A percentile compares a stretch with the other conserved stretches of the same genome.
These are phyloP conservation scores for Aspergillus awamori DNA, from an alignment of 2,329 filamentous ascomycete species.

Conservation along the genomic window DNA sequence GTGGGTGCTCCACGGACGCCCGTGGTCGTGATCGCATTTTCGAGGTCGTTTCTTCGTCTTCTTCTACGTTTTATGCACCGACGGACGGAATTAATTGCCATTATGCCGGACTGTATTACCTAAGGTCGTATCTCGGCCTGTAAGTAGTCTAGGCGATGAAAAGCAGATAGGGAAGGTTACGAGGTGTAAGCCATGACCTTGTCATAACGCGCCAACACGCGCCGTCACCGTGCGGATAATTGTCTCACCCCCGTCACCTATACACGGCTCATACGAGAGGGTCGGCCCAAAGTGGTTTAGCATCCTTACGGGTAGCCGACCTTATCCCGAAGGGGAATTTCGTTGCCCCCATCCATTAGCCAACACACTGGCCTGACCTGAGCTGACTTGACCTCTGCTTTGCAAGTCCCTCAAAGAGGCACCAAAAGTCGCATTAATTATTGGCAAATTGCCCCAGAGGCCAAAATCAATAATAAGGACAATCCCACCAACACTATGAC, in stretches of 20 bases:
- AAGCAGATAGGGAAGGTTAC: no score
- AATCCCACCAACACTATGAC: conserved; percentile 5
- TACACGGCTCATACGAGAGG: background rate
- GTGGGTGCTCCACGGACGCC: conserved; percentile 8
- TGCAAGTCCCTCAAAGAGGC: background rate
- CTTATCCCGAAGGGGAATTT: background rate
- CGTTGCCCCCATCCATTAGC: background rate
- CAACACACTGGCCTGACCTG: background rate
- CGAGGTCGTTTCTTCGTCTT: background rate
- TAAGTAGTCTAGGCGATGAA: background rate
- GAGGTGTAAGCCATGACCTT: no score
- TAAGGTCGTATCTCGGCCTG: background rate
- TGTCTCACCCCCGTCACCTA: background rate
- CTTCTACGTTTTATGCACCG: background rate
- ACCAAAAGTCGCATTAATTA: conserved; percentile 12
- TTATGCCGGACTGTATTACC: background rate
- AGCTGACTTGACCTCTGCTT: background rate
- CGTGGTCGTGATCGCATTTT: background rate
- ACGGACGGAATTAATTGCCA: background rate
- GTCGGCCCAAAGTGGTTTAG: background rate
- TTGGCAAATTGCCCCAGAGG: conserved; percentile 10
- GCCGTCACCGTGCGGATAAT: background rate
- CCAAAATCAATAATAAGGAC: conserved; percentile 7
- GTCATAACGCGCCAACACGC: background rate
- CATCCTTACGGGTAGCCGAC: no score